Conservation (phyloP, 2,329 filamentous ascomycete species). For the Dothideomycetidae sp. region DNA sequence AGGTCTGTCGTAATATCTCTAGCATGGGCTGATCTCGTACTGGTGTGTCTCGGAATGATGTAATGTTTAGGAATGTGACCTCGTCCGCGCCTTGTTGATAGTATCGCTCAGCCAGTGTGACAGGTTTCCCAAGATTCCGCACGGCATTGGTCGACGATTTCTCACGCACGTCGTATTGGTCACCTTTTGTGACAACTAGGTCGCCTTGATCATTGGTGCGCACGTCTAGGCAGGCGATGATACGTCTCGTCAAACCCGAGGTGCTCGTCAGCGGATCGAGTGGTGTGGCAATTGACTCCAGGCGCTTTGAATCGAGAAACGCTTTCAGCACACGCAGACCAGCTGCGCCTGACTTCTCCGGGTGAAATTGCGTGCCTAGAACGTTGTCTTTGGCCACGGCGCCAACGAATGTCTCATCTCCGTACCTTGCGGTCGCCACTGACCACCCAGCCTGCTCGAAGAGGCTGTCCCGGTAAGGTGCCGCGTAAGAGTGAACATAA, state of each 20-base stretch:
- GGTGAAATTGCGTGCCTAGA: slow-evolving; percentile 90
- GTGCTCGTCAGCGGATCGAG: slow-evolving; percentile 20
- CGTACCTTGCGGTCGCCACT: slow-evolving; percentile 82
- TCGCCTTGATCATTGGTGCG: slow-evolving; percentile 88
- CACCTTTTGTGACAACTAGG: slow-evolving; percentile 92
- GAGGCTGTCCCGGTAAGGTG: slow-evolving; percentile 56
- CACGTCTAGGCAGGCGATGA: slow-evolving; percentile 94
- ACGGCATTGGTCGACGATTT: slow-evolving; percentile 56
- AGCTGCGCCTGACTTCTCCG: slow-evolving; percentile 87
- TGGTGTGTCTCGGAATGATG: slow-evolving; percentile 89
- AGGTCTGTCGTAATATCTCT: slow-evolving; percentile 74
- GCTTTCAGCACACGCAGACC: slow-evolving; percentile 72
- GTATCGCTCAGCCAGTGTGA: slow-evolving; percentile 85
- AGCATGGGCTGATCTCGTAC: slow-evolving; percentile 90
- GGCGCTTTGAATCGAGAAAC: slow-evolving; percentile 62
- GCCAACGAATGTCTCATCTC: slow-evolving; percentile 77
- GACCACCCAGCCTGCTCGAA: slow-evolving; percentile 76
- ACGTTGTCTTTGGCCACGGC: slow-evolving; percentile 76
- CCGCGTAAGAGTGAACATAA: slow-evolving; percentile 92
- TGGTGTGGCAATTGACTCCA: slow-evolving; percentile 36
- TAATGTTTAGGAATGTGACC: slow-evolving; percentile 96
- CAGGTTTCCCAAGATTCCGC: slow-evolving; percentile 89
- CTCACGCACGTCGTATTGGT: slow-evolving; percentile 96
- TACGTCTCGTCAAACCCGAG: slow-evolving; percentile 73
- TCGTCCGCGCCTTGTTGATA: slow-evolving; percentile 96